These are phyloP conservation scores for Spathaspora arborariae DNA, from an alignment of 805 yeast genomes.

Conservation along the genomic window DNA sequence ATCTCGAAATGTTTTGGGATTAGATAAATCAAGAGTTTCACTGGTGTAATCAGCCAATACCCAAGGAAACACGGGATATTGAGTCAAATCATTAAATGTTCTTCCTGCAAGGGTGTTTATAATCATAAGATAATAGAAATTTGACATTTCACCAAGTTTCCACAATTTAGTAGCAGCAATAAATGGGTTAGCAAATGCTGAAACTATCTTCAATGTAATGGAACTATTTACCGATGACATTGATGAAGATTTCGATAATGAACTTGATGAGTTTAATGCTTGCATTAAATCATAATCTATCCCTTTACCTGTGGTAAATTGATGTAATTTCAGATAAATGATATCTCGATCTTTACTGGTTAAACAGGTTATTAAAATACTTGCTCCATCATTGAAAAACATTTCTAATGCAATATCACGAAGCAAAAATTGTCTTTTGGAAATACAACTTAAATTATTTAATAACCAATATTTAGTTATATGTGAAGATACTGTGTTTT, in stretches of 20 bases:
- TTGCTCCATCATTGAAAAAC: conserved; percentile 70
- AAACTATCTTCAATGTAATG: conserved; percentile 30
- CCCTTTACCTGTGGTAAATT: conserved; percentile 46
- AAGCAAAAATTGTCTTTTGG: conserved; percentile 71
- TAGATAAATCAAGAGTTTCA: conserved; percentile 57
- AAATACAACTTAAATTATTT: conserved; percentile 55
- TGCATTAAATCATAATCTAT: conserved; percentile 53
- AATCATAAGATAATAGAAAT: conserved; percentile 76
- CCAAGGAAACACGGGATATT: conserved; percentile 92
- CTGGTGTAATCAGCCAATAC: conserved; percentile 80
- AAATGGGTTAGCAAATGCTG: conserved; percentile 34
- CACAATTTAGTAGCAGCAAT: conserved; percentile 63
- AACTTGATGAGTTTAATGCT: conserved; percentile 48
- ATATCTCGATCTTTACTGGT: conserved; percentile 51
- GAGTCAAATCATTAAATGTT: conserved; percentile 84
- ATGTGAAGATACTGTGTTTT: conserved; percentile 32
- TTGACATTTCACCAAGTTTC: conserved; percentile 75
- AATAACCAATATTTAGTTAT: conserved; percentile 58
- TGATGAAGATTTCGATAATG: conserved; percentile 11
- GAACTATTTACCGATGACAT: conserved; percentile 15
- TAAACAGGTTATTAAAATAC: conserved; percentile 64
- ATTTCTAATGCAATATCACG: conserved; percentile 81
- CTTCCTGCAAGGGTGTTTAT: conserved; percentile 84
- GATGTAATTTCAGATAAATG: conserved; percentile 46
- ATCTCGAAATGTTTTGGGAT: conserved; percentile 67